Conservation (phyloP, 1,284 basidiomycete genomes). For the Microbotryum lychnidis-dioicae region DNA sequence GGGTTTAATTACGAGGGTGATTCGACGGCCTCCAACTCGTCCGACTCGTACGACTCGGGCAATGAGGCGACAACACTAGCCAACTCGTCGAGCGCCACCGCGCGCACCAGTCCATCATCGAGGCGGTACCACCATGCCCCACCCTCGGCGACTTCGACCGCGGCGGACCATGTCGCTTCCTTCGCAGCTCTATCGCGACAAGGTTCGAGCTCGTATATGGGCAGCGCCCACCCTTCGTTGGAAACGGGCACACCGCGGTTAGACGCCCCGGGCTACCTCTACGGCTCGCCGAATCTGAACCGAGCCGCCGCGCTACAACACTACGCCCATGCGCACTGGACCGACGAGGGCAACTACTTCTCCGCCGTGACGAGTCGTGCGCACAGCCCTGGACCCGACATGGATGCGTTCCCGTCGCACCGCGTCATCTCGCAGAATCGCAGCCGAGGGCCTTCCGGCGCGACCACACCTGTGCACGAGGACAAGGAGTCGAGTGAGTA, state of each 20-base stretch:
- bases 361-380: conserved; percentile 15
- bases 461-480: conserved; percentile 14
- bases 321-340: conserved; percentile 6
- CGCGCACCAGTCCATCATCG: neutral
- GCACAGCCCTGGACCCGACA: neutral
- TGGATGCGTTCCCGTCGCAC: conserved; percentile 20
- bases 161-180: neutral
- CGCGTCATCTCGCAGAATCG: conserved; percentile 16
- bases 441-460: conserved; percentile 15
- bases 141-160: neutral
- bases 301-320: neutral
- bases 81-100: neutral
- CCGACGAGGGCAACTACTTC: conserved; percentile 11
- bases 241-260: too few species aligned
- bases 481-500: conserved; percentile 15
- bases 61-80: conserved; percentile 4
- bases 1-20: conserved; percentile 1
- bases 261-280: too few species aligned
- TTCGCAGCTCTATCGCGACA: neutral
- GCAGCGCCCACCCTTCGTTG: neutral
- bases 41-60: conserved; percentile 28
- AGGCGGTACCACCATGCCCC: neutral
- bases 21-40: conserved; percentile 8
- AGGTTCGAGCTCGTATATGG: neutral
- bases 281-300: too few species aligned